Base-by-base conservation (phyloP, 225 moss, liverwort and hornwort genomes). In the Pseudoscleropodium purum region DNA sequence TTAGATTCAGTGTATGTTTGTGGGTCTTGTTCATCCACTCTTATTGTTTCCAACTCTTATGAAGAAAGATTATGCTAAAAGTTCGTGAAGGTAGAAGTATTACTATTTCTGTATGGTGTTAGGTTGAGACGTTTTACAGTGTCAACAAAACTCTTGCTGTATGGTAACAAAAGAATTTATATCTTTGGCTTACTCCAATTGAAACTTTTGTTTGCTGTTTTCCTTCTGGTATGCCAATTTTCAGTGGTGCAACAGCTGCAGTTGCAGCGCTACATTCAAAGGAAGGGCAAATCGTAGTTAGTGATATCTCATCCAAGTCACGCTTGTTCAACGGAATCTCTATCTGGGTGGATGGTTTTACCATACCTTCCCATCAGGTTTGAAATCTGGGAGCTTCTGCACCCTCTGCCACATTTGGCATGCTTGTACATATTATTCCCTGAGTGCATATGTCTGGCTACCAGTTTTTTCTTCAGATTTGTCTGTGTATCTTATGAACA, bases 271-370 rank as follows among this genome's bases (percentile, higher is more conserved):
- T 90, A 60, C 88, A 91, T 90, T 75, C 93, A 51, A 91, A 89
- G 90, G 90, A 95, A 81, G 92, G 92, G 76, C 92, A 95, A 90
- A 64, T 92, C 13, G 90, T 92, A 24, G 93, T 91, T 37, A 87
- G 84, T 85, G 90, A 94, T 83, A 83, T 56, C 73, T 89, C 94
- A 84, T 73, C 68, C 88, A 96, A 91, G 84, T 90, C 94, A 86
- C 89, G 86, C 76, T 91, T 99, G 90, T 99, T 99, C 87, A 93
- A 92, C 79, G 97, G 97, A 78, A 92, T 99, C 78, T 94, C 97
- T 68, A 97, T 99, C 51, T 99, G 96, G 93, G 99, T 99, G 85
- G 99, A 99, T 89, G 99, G 99, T 52, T 97, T 99, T 88, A 99
- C 99, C 60, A 92, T 90, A 86, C 99, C 99, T 82, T 94, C 97